Base-by-base conservation (phyloP, 2,329 filamentous ascomycete species). In the Grosmannia clavigera region DNA sequence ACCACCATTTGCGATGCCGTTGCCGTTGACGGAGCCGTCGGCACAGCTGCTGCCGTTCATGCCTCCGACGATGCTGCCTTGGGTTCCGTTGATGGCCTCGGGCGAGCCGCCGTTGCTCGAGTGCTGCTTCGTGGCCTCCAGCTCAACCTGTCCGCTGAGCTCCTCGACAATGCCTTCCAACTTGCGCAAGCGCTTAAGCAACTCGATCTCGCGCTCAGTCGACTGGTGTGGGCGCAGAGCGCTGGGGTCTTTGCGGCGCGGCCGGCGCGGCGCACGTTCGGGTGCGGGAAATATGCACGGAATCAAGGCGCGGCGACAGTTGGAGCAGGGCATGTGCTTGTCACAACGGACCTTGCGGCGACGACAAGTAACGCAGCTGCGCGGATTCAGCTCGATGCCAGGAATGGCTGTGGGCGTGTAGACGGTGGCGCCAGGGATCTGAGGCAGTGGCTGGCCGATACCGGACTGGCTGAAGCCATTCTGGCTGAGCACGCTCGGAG, bases 81-180 rank as follows among this genome's bases (percentile, higher is more conserved):
- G 11, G 35, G 11, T 33, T 6, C 38, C 33, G 50, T 55, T 19
- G 11, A 7, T 58, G 3, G 69, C 68, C 60, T 75, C 74, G n/a
- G 74, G 74, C 11, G 74, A 76, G 55, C 69, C 70, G 9, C 68
- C 70, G 16, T 65, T 65, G 66, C 68, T 70, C 2, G 69, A 70
- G 19, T 68, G 64, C 25, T 65, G 66, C 31, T 75, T 72, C n/a
- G 69, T 68, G 9, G 73, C 69, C 64, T 83, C 81, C 29, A 81
- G 71, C 63, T 84, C 81, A 59, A 85, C 79, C 71, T 86, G 83
- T 7, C 82, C 80, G 68, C 83, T 86, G 57, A 86, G 70, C 64
- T 86, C 83, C 69, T 86, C 81, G 19, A 92, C 88, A 33, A 92
- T 88, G 53, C 86, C 86, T 70, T 92, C 88, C 31, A 92, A 73